These are phyloP conservation scores for Brettanomyces nanus DNA, from an alignment of 805 yeast species.

Conservation along the genomic window DNA sequence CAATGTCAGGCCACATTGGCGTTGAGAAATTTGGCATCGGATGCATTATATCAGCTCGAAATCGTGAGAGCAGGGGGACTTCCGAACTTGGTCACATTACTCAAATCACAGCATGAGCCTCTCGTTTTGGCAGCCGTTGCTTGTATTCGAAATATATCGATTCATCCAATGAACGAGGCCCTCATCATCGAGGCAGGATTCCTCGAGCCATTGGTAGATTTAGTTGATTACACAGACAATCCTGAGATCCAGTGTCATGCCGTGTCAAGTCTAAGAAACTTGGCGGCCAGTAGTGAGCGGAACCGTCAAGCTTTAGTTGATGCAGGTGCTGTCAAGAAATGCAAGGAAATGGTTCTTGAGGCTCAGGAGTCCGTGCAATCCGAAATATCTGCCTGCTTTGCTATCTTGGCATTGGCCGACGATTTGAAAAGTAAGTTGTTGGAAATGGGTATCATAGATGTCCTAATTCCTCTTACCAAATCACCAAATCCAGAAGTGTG, in stretches of 20 bases:
- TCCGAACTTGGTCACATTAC: constrained; percentile 82
- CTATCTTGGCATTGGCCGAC: constrained; percentile 93
- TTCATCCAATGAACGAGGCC: constrained; percentile 94
- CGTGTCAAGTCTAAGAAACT: constrained; percentile 87
- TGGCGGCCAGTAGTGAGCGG: constrained; percentile 92
- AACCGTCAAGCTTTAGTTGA: constrained; percentile 86
- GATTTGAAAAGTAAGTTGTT: constrained; percentile 81
- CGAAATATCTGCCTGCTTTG: constrained; percentile 95
- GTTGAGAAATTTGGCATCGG: constrained; percentile 90
- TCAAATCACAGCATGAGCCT: constrained; percentile 87
- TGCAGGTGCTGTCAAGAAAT: constrained; percentile 92
- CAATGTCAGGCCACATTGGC: constrained; percentile 99
- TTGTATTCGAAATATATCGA: constrained; percentile 93
- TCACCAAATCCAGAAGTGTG: constrained; percentile 90
- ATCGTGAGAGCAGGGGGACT: constrained; percentile 94
- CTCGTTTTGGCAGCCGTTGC: constrained; percentile 95
- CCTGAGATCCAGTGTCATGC: constrained; percentile 99
- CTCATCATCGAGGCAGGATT: constrained; percentile 96
- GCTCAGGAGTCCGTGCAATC: constrained; percentile 91
- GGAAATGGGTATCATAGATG: constrained; percentile 77
- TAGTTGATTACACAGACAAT: constrained; percentile 76
- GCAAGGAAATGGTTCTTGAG: constrained; percentile 74
- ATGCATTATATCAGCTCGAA: constrained; percentile 90
- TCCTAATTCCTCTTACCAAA: constrained; percentile 82
- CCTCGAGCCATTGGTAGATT: constrained; percentile 77